phyloP scores from a whole-genome alignment of 208 protist genomes.

The Trypanosoma vivax region DNA sequence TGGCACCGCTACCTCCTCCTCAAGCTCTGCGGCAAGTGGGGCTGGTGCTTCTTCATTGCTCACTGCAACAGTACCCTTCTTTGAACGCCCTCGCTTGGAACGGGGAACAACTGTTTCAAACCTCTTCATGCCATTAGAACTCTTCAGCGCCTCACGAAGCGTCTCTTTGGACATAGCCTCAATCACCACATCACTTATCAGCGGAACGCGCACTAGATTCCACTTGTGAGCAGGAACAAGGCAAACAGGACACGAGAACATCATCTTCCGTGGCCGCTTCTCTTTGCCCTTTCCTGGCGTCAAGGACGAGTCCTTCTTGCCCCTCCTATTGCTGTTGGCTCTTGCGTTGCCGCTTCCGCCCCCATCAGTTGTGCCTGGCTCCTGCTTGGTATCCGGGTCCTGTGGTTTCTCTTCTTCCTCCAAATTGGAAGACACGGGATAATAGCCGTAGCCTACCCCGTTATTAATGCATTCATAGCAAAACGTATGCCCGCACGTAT shows the following conservation, averaged over 20 bases:
- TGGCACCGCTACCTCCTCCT: neutral
- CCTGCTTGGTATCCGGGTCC: neutral
- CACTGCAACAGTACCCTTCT: no score
- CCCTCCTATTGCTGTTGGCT: neutral
- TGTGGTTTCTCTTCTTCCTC: constrained; percentile 28
- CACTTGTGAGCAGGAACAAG: constrained; percentile 58
- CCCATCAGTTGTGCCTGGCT: neutral
- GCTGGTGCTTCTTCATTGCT: no score
- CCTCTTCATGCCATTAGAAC: neutral
- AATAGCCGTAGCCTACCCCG: constrained; percentile 51
- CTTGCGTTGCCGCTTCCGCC: neutral
- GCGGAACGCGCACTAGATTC: constrained; percentile 43
- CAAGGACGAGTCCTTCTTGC: neutral
- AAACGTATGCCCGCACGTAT: constrained; percentile 74
- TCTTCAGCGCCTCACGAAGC: neutral
- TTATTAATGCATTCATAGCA: constrained; percentile 66
- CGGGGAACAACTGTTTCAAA: neutral
- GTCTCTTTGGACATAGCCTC: constrained; percentile 7
- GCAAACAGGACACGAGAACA: constrained; percentile 57
- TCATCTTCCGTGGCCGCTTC: constrained; percentile 4
- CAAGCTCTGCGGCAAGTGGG: neutral
- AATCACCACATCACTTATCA: constrained; percentile 34
- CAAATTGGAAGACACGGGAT: constrained; percentile 6
- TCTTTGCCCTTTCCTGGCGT: neutral
- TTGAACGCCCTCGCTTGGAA: neutral